Conservation (phyloP, 2,329 filamentous ascomycete species). For the Cadophora sp. region DNA sequence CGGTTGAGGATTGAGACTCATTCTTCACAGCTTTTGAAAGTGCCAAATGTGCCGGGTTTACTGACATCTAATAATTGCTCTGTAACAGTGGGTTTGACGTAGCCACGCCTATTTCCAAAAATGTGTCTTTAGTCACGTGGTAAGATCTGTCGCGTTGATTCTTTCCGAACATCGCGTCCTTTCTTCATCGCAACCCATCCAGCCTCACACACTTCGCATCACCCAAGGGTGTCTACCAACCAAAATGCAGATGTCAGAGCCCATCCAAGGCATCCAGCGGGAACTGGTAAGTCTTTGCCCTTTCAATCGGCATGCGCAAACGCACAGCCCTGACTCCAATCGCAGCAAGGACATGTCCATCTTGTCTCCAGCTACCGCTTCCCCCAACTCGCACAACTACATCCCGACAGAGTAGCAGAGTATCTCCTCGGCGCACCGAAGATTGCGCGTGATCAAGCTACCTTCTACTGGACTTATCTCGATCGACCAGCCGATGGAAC, state of each 20-base stretch:
- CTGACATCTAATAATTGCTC: too few relatives aligned
- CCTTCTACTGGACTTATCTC: slow-evolving; percentile 94
- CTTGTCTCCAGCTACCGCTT: slow-evolving; percentile 85
- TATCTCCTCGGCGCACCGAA: slow-evolving; percentile 85
- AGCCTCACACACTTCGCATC: not conserved
- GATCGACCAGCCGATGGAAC: slow-evolving; percentile 82
- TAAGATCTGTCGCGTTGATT: not conserved
- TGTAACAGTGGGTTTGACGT: too few relatives aligned
- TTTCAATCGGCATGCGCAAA: slow-evolving; percentile 6
- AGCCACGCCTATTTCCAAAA: too few relatives aligned
- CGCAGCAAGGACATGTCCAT: slow-evolving; percentile 71
- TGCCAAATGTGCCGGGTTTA: too few relatives aligned
- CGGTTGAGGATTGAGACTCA: too few relatives aligned
- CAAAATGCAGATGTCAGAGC: slow-evolving; percentile 49
- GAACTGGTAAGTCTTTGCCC: slow-evolving; percentile 49
- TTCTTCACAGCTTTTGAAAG: too few relatives aligned
- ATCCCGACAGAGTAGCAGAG: slow-evolving; percentile 78
- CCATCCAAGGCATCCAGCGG: slow-evolving; percentile 51
- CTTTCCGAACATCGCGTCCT: not conserved
- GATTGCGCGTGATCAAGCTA: slow-evolving; percentile 81
- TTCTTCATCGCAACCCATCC: not conserved
- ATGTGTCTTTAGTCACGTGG: too few relatives aligned
- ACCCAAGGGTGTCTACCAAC: not conserved
- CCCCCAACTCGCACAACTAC: slow-evolving; percentile 73
- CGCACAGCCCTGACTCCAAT: slow-evolving; percentile 5